Evolutionary conservation across 768 basidiomycete species (phyloP).

Genomic region (Amanita rubescens): DNA sequence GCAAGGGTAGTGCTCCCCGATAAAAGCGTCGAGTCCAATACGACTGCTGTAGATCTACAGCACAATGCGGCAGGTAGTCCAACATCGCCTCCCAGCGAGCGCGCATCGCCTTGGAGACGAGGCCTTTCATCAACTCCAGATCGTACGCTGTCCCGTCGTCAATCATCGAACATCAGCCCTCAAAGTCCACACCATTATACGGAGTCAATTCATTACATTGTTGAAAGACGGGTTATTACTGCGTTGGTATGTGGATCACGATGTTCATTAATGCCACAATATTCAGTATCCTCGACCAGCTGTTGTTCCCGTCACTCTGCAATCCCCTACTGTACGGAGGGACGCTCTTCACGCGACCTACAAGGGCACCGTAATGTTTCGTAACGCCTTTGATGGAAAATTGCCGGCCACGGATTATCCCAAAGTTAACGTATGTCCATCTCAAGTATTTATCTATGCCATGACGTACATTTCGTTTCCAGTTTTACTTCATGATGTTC

Average conservation of each 20-base stretch:
- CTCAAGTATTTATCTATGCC: not conserved
- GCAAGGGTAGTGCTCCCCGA: conserved; percentile 61
- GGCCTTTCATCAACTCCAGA: not conserved
- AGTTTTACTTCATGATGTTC: conserved; percentile 90
- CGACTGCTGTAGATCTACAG: conserved; percentile 37
- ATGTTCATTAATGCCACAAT: not conserved
- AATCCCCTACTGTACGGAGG: conserved; percentile 31
- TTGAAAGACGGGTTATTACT: conserved; percentile 90
- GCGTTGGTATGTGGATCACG: conserved; percentile 61
- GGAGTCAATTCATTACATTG: conserved; percentile 74
- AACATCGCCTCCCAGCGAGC: conserved; percentile 38
- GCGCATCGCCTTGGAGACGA: conserved; percentile 44
- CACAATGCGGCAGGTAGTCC: conserved; percentile 56
- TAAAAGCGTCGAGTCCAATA: conserved; percentile 18
- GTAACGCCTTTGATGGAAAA: conserved; percentile 82
- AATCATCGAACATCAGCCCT: conserved; percentile 36
- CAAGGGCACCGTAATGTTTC: conserved; percentile 74
- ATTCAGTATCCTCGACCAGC: conserved; percentile 36
- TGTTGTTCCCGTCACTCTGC: conserved; percentile 83
- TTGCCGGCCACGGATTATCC: conserved; percentile 93
- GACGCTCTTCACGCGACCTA: conserved; percentile 72
- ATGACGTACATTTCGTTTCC: not conserved
- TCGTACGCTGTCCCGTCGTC: conserved; percentile 14
- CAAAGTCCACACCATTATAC: conserved; percentile 47
- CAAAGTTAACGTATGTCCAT: conserved; percentile 76